Conservation (phyloP, 2,329 filamentous ascomycete genomes). For the Pyrenochaeta sp. region DNA sequence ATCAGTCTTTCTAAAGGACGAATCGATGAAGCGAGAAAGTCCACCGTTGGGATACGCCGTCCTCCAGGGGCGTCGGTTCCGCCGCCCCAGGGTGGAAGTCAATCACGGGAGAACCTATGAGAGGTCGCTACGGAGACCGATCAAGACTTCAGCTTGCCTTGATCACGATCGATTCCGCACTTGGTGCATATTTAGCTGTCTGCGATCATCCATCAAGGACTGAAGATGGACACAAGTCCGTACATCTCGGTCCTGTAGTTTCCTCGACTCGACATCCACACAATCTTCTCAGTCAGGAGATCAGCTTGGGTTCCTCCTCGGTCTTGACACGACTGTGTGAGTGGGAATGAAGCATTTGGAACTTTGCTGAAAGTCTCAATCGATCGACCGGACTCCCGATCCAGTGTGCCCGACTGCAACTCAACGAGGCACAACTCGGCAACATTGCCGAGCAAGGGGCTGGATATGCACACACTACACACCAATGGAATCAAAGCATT, state of each 20-base stretch:
- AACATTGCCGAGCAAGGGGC: neutral
- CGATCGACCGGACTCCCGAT: neutral
- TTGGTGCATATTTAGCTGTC: neutral
- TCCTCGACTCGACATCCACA: neutral
- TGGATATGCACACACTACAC: neutral
- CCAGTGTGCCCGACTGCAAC: neutral
- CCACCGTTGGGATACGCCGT: slow-evolving; percentile 42
- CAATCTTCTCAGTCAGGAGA: neutral
- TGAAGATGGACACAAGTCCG: neutral
- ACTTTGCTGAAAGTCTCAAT: neutral
- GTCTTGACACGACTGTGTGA: neutral
- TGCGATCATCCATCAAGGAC: neutral
- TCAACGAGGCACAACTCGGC: neutral
- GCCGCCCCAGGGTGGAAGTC: slow-evolving; percentile 11
- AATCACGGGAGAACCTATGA: slow-evolving; percentile 19
- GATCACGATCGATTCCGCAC: neutral
- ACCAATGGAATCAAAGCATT: neutral
- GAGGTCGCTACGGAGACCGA: neutral
- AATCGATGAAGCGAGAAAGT: slow-evolving; percentile 72
- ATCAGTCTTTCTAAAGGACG: slow-evolving; percentile 85
- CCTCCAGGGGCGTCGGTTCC: slow-evolving; percentile 37
- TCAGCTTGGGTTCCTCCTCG: neutral
- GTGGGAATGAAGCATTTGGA: neutral
- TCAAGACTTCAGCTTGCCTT: neutral
- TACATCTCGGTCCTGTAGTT: neutral